Conservation (phyloP, 805 yeast genomes). For the Dipodascus albidus region DNA sequence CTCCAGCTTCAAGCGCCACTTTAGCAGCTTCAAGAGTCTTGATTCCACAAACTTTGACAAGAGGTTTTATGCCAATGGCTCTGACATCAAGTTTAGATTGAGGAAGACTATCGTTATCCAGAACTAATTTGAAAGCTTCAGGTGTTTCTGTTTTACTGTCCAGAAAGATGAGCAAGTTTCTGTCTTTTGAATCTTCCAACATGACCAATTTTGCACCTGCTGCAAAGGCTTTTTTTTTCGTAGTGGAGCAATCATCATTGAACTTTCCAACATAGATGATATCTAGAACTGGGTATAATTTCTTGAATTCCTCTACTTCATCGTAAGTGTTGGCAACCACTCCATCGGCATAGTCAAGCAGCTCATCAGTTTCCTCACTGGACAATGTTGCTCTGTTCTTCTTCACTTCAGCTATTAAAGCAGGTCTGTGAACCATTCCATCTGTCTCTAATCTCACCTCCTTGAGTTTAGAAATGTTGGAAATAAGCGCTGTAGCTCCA, state of each 20-base stretch:
- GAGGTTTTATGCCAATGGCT: constrained; percentile 9
- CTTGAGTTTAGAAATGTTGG: background rate
- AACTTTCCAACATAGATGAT: background rate
- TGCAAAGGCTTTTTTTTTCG: background rate
- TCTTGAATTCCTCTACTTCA: background rate
- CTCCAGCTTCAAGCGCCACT: constrained; percentile 59
- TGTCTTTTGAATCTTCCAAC: background rate
- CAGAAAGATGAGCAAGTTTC: background rate
- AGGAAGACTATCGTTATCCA: background rate
- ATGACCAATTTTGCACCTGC: background rate
- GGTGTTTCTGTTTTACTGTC: background rate
- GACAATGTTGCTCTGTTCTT: background rate
- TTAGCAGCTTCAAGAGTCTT: constrained; percentile 55
- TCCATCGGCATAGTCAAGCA: background rate
- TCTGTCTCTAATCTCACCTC: background rate
- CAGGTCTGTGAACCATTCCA: background rate
- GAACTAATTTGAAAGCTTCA: background rate
- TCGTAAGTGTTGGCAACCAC: background rate
- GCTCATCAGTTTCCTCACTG: background rate
- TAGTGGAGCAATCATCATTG: background rate
- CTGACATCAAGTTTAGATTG: background rate
- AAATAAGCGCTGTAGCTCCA: background rate
- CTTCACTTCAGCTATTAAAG: background rate
- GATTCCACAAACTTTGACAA: constrained; percentile 85
- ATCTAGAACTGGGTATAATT: background rate